Percentiles rank a stretch among this genome's conserved stretches.
Conservation (phyloP, 352 stramenopile genomes). For the Peronosclerospora sorghi region DNA sequence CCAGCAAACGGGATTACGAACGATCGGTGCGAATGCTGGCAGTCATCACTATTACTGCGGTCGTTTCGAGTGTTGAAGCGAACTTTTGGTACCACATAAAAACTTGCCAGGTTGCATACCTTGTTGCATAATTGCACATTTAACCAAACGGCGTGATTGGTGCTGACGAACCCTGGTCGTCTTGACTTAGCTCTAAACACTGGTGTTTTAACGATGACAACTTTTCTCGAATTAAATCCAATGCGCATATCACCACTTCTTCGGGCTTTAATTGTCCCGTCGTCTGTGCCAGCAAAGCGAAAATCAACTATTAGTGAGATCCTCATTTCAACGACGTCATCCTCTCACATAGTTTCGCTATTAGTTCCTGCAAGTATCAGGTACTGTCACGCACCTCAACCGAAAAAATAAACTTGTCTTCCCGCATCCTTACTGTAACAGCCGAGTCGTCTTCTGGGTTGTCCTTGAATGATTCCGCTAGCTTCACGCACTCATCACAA, state of each 20-base stretch:
- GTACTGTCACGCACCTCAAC: constrained; percentile 69
- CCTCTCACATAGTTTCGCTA: no score
- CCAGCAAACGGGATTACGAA: not conserved
- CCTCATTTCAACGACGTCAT: not conserved
- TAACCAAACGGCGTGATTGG: constrained; percentile 81
- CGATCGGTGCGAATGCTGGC: constrained; percentile 10
- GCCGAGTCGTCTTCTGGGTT: constrained; percentile 92
- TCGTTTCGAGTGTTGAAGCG: no score
- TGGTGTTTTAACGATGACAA: constrained; percentile 80
- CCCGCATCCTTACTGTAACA: constrained; percentile 79
- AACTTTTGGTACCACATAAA: constrained; percentile 5
- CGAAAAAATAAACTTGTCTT: constrained; percentile 94
- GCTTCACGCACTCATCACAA: constrained; percentile 91
- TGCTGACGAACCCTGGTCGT: constrained; percentile 46
- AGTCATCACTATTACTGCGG: no score
- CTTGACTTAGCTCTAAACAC: constrained; percentile 75
- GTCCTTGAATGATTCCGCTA: constrained; percentile 89
- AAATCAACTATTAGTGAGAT: no score
- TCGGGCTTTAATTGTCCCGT: constrained; percentile 78
- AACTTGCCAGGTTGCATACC: constrained; percentile 8
- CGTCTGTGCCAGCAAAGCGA: constrained; percentile 31
- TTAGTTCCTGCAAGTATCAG: not conserved
- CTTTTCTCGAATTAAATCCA: constrained; percentile 82
- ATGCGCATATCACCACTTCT: constrained; percentile 77
- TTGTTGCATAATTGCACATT: constrained; percentile 8